Base-by-base conservation (phyloP, 805 yeast genomes). In the Metschnikowia orientalis region DNA sequence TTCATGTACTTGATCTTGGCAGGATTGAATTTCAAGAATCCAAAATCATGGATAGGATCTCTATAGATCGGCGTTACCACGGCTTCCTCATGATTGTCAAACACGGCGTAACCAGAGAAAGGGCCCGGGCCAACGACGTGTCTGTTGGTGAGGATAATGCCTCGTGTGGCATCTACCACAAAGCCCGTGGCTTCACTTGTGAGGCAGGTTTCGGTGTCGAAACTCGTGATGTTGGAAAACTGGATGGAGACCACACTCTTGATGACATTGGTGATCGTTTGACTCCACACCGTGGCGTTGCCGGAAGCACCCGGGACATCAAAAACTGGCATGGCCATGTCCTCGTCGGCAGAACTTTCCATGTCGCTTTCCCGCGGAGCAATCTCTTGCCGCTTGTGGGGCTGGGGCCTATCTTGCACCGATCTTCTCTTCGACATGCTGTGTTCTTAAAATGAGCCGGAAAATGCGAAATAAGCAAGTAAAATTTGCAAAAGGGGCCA, bases 61-160 rank as follows among this genome's bases (percentile, higher is more conserved):
- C 97, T 73, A 56, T 87, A 88, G 18, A 86, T 75, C 3, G 95
- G 94, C 34, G 69, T 77, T 3, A 87, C 94, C 25, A 79, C 86
- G 30, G 86, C 84, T 59, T 88, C 96, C 57, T 89, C 97, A 59
- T 89, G 96, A 55, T 89, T 89, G 53, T 89, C 95, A 53, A 89
- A 89, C 2, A 89, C 87, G 0, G 85, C 95, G 51, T 82, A 86
- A 1, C 97, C 97, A 21, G 79, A 73, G 56, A 89, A 88, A 1
- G 96, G 96, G 11, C 96, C 95, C 0, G 96, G 88, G 2, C 95
- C 95, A 25, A 88, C 96, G 30, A 89, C 97, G 53, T 89, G 97
- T 52, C 96, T 73, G 61, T 89, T 89, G 8, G 97, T 89, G 54
- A 89, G 68, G 41, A 89, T 87, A 38, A 88, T 75, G 10, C 97